These are phyloP conservation scores for Metarhizium humberi DNA, from an alignment of 2,329 filamentous ascomycete genomes.

Conservation along the genomic window DNA sequence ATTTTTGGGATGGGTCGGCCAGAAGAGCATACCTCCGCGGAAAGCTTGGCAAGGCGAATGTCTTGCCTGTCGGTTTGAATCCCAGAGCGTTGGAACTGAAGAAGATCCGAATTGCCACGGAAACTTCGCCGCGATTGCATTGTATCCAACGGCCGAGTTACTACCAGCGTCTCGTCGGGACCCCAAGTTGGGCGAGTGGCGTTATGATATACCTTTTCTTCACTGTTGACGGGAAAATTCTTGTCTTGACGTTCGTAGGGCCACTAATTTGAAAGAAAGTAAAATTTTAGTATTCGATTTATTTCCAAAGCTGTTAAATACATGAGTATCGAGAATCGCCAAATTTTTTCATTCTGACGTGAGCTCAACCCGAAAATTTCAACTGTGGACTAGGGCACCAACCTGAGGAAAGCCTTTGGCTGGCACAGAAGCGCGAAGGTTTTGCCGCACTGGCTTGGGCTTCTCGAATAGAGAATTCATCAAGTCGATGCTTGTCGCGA, in stretches of 20 bases:
- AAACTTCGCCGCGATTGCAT: slow-evolving; percentile 25
- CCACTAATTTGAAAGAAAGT: slow-evolving; percentile 52
- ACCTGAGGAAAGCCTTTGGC: slow-evolving; percentile 76
- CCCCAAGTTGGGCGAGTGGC: slow-evolving; percentile 75
- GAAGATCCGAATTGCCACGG: slow-evolving; percentile 18
- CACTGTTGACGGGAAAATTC: slow-evolving; percentile 52
- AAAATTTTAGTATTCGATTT: slow-evolving; percentile 26
- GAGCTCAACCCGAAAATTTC: slow-evolving; percentile 17
- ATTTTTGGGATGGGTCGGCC: neutral
- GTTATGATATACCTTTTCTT: slow-evolving; percentile 60
- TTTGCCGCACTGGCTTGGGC: slow-evolving; percentile 49
- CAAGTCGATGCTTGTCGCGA: slow-evolving; percentile 84
- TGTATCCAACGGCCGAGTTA: slow-evolving; percentile 31
- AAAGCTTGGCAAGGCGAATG: slow-evolving; percentile 55
- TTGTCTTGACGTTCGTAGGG: slow-evolving; percentile 76
- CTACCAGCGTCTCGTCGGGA: slow-evolving; percentile 62
- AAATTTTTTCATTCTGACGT: slow-evolving; percentile 13
- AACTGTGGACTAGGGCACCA: slow-evolving; percentile 45
- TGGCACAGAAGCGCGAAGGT: slow-evolving; percentile 39
- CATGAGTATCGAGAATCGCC: neutral
- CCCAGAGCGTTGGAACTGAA: slow-evolving; percentile 28
- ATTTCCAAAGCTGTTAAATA: slow-evolving; percentile 17
- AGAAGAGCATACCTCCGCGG: slow-evolving; percentile 35
- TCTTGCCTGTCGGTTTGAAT: slow-evolving; percentile 57
- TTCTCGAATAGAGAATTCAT: slow-evolving; percentile 91